phyloP scores from a whole-genome alignment of 148 eudicot species.

The Euryodendron excelsum region DNA sequence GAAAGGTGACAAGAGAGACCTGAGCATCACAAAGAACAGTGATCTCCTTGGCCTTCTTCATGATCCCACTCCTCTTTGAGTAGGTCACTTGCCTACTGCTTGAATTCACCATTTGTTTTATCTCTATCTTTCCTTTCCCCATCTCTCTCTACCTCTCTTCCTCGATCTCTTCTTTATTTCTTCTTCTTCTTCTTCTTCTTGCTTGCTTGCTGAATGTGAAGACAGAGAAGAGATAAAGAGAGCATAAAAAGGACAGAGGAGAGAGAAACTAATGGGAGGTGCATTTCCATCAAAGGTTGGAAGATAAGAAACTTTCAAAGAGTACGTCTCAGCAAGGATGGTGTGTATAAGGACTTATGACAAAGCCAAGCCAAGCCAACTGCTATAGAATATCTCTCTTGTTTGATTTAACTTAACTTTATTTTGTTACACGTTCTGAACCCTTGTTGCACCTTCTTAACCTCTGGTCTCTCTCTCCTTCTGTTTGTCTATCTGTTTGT shows the following conservation, averaged over 20 bases:
- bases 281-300: conserved; percentile 35
- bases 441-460: conserved; percentile 38
- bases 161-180: neutral
- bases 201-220: neutral
- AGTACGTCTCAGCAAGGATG: conserved; percentile 32
- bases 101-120: conserved; percentile 79
- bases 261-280: neutral
- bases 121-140: conserved; percentile 94
- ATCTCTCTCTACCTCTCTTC: conserved; percentile 20
- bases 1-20: conserved; percentile 70
- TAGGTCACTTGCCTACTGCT: conserved; percentile 84
- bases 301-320: conserved; percentile 53
- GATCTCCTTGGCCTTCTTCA: conserved; percentile 81
- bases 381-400: conserved; percentile 5
- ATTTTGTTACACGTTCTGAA: conserved; percentile 23
- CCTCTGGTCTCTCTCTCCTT: conserved; percentile 40
- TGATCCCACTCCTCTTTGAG: conserved; percentile 81
- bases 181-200: neutral
- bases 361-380: conserved; percentile 32
- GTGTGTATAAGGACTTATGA: conserved; percentile 36
- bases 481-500: too few relatives aligned
- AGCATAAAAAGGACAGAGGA: neutral
- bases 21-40: conserved; percentile 81
- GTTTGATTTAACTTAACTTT: conserved; percentile 17
- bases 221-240: neutral